Base-by-base conservation (phyloP, 1,139 yeast species). In the Debaryomyces singareniensis region DNA sequence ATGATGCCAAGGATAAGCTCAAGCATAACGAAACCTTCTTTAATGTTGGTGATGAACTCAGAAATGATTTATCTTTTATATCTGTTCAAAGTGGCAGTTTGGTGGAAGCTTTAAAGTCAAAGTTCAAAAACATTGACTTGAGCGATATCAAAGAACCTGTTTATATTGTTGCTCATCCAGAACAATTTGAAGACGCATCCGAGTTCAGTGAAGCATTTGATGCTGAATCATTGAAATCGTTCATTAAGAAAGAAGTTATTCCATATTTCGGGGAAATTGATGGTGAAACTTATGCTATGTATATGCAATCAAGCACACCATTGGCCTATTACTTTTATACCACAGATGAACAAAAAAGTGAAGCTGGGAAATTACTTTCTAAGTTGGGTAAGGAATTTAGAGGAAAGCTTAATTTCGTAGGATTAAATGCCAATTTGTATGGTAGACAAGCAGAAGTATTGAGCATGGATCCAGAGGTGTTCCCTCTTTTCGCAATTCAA, bases 401-500 rank as follows among this genome's bases (percentile, higher is more conserved):
- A 68, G 96, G 96, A 45, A 71, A 75, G 55, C 58, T 89, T 44
- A 84, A 83, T 67, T 79, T 93, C 56, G 97, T 84, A 44, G 89
- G 87, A 54, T 71, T 91, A 49, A 93, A 91, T 52, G 94, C 96
- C 35, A 53, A 66, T 36, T 66, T 68, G 51, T 93, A 64, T 53
- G 97, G 96, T 44, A 77, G 75, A 62, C 97, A 91, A 53, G 96
- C 97, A 36, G 83, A 75, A 49, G 76, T 80, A 56, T 73, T 91
- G 57, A 87, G 83, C 70, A 77, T 91, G 76, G 71, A 81, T 60
- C 67, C 70, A 14, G 82, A 82, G 55, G 69, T 79, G 47, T 81
- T 85, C 74, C 98, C 98, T 51, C 76, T 93, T 35, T 81, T 93
- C 53, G 95, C 80, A 31, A 82, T 91, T 44, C 96, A 89, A 60